Conservation (phyloP, 169 alveolate genomes). For the Cryptosporidium sp. region DNA sequence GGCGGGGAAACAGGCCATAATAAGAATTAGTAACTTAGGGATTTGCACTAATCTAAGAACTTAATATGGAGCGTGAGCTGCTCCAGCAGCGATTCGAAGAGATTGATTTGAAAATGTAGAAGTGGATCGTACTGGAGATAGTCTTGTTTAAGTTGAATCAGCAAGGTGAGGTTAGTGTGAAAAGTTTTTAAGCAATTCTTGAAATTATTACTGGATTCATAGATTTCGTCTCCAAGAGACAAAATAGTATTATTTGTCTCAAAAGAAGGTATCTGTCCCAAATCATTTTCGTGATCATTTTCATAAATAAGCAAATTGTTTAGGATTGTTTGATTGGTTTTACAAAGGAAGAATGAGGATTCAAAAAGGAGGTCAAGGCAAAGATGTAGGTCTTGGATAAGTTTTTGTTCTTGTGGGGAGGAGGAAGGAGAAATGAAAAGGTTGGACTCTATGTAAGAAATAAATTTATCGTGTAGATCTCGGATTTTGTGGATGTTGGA, state of each 20-base stretch:
- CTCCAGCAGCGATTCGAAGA: not conserved
- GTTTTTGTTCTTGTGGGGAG: slow-evolving; percentile 4
- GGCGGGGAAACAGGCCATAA: not conserved
- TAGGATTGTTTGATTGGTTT: not conserved
- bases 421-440: slow-evolving; percentile 18
- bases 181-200: slow-evolving; percentile 11
- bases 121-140: not conserved
- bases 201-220: slow-evolving; percentile 23
- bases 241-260: not conserved
- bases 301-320: not conserved
- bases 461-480: not conserved
- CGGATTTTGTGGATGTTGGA: slow-evolving; percentile 4
- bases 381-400: slow-evolving; percentile 6
- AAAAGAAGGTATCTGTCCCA: not conserved
- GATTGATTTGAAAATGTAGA: not conserved
- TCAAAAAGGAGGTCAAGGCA: slow-evolving; percentile 49
- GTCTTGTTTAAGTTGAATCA: not conserved
- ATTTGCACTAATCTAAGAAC: not conserved
- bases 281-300: not conserved
- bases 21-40: not conserved
- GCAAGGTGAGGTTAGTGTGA: not conserved
- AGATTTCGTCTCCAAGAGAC: slow-evolving; percentile 28
- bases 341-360: slow-evolving; percentile 15
- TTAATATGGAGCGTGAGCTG: not conserved
- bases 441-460: slow-evolving; percentile 24